Percentiles rank a stretch among this genome's conserved stretches.
phyloP scores from a whole-genome alignment of 2,329 filamentous ascomycete species.

The Monilinia polystroma region DNA sequence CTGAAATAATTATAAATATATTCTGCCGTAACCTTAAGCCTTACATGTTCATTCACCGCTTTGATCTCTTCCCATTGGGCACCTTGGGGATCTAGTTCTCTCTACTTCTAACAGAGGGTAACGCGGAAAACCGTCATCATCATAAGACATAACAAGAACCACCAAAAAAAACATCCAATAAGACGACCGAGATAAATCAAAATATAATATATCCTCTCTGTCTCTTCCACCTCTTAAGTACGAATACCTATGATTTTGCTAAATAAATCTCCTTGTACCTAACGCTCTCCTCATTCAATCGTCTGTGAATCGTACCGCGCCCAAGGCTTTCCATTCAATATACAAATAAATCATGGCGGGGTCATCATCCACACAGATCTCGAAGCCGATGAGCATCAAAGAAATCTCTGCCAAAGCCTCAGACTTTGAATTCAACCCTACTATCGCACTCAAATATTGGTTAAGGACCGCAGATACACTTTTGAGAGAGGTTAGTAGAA shows the following conservation, averaged over 20 bases:
- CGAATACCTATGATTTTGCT: background rate
- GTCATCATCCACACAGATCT: constrained; percentile 29
- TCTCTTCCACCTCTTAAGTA: background rate
- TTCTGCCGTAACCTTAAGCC: too few relatives aligned
- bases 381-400: constrained; percentile 65
- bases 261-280: background rate
- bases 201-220: background rate
- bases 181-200: background rate
- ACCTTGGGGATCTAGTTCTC: constrained; percentile 11
- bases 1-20: too few relatives aligned
- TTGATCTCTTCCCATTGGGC: constrained; percentile 3
- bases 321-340: constrained; percentile 3
- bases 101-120: background rate
- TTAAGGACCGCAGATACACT: constrained; percentile 76
- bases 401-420: constrained; percentile 75
- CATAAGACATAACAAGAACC: background rate
- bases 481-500: constrained; percentile 67
- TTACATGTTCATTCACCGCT: background rate
- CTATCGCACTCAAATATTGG: constrained; percentile 78
- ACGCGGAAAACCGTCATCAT: background rate
- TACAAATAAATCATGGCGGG: constrained; percentile 35
- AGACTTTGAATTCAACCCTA: constrained; percentile 76
- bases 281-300: background rate
- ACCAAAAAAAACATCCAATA: background rate
- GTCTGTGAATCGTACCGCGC: background rate